These are phyloP conservation scores for Sequoiadendron giganteum DNA, from an alignment of 75 land plant genomes.

Conservation along the genomic window DNA sequence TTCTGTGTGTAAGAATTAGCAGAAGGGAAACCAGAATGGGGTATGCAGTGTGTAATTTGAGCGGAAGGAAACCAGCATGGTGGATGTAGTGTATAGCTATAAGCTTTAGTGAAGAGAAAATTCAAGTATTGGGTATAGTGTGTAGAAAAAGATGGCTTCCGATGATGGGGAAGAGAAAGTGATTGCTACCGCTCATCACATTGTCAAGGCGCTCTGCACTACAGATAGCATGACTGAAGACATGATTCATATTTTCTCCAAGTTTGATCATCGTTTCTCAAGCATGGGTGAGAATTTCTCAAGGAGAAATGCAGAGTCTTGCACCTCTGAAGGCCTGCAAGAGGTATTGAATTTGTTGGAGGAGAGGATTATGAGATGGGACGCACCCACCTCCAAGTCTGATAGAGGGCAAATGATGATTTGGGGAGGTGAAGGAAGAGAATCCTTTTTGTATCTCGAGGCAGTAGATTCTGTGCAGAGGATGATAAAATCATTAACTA, in stretches of 20 bases:
- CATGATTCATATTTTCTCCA: constrained; percentile 1
- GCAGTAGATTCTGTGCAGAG: not conserved
- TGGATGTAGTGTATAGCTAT: not conserved
- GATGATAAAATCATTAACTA: not conserved
- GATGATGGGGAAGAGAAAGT: not conserved
- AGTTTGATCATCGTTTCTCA: constrained; percentile 2
- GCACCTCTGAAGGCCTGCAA: not conserved
- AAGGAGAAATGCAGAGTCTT: not conserved
- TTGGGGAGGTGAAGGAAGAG: not conserved
- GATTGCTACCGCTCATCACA: not conserved
- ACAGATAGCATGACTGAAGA: not conserved
- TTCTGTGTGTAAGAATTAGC: not conserved
- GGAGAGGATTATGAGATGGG: not conserved
- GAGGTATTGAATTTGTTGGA: constrained; percentile 7
- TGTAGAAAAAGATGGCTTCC: not conserved
- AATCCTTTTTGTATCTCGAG: not conserved
- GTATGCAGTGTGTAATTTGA: not conserved
- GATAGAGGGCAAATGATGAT: not conserved
- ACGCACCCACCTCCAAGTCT: not conserved
- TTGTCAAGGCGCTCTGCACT: not conserved
- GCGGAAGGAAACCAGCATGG: not conserved
- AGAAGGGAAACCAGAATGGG: not conserved
- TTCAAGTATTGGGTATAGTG: not conserved
- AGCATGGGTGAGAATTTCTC: not conserved
- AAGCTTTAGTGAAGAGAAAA: not conserved